Base-by-base conservation (phyloP, 2,329 filamentous ascomycete species). In the Hypoxylon sp. region DNA sequence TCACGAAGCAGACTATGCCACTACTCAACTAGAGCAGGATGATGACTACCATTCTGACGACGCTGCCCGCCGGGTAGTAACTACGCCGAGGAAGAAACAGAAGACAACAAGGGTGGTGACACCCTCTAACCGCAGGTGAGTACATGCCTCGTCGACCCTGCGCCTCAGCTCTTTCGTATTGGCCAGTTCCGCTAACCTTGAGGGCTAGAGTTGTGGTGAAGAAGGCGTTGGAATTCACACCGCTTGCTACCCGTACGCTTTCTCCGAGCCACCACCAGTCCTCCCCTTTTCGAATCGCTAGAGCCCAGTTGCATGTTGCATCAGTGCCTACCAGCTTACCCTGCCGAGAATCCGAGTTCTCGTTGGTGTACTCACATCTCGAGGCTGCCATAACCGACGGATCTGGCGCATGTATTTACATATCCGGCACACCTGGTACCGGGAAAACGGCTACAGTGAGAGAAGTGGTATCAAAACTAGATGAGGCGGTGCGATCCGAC, bases 391-490 rank as follows among this genome's bases (percentile, higher is more conserved):
- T 99, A 77, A 92, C 92, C 13, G 95, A 97, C 73, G 96, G 95
- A 17, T 93, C 92, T 1, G 97, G 97, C 13, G 93, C 95, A 31
- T 99, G 97, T 79, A 98, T 99, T 77, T 99, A 99, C 81, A 99
- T 99, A 66, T 98, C 96, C 0, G 96, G 96, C n/a, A 98, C 95
- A 0, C 96, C 97, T 0, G 96, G 97, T 6, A 99, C 96, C 0
- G 96, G 96, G 31, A 99, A 99, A 80, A 99, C 96, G 1, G 96
- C 96, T 11, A 99, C 97, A 0, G 96, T 99, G 8, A 92, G 96
- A 53, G 96, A 99, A 80, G 96, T 98, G 0, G 92, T 99, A 14
- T 90, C 92, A 4, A 92, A 94, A 68, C 86, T 99, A 7, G 95
- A 98, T 74, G 89, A 91, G n/a, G 90, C 94, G 0, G 96, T 98